Evolutionary conservation across 805 yeast genomes (phyloP), one percentile per base, ranked within the genome.

Genomic region (Kodamaea hsintzibuensis): DNA sequence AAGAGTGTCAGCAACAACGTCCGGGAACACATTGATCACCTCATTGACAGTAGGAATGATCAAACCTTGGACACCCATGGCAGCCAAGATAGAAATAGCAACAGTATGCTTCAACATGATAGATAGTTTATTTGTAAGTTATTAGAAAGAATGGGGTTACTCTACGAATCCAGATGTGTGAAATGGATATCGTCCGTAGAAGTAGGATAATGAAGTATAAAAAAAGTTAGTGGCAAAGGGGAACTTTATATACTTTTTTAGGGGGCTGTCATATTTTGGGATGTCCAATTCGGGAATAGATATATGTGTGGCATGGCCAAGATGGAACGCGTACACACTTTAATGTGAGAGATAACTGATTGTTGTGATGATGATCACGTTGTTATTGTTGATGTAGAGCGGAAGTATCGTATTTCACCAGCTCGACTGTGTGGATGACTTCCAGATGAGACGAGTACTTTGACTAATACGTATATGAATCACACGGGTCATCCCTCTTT

Each of bases 1-100:
- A 14, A 45, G 49, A 17, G 16, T 38, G 3, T 43, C 47, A 19
- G 40, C 42, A 25, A 44, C 49, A 7, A 14, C 42, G 51, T 40
- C 51, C 10, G 54, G 52, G 53, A 66, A 66, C 12, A 66, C 68
- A n/a, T 63, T 62, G 42, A 66, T 62, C 47, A 66, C 60, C 49
- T 66, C 65, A 42, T 62, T 65, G 45, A 63, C 52, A 18, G 61
- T 52, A 7, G 70, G 70, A 35, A 66, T 58, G 47, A 65, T 58
- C 59, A 66, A 53, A 42, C 71, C 79, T 54, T 75, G 68, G 49
- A 68, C 77, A 50, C 77, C 76, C 55, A 75, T 59, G 54, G 77
- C 57, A 48, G 74, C 71, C 62, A 76, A 68, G 56, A 76, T 75
- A 55, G 80, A 66, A 57, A 76, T 64, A 14, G 79, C 79, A 51